Evolutionary conservation across 352 stramenopile genomes (phyloP), one percentile per base, ranked within the genome.

Genomic region (Pythium apleroticum): DNA sequence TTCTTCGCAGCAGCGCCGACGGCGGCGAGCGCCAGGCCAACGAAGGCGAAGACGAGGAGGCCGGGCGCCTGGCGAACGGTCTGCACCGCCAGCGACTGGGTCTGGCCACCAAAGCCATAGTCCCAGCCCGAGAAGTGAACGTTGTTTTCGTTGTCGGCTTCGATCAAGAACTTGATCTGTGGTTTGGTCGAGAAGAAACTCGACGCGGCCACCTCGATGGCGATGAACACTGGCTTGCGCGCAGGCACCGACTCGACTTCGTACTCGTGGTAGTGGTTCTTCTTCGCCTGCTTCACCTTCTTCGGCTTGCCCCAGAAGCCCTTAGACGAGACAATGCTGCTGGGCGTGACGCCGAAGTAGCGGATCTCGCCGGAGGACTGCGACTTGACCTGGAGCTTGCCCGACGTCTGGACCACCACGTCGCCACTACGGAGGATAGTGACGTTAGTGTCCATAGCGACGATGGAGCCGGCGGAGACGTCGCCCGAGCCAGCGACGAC

Each of bases 331-430:
- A n/a, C n/a, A n/a, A 83, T 75, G 17, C 63, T 61, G 46, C 71
- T 72, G 0, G 77, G 77, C 17, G 58, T 67, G 17, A 46, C 57
- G 15, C 68, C 68, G 20, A 78, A 69, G 50, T 83, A 86, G 20
- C 61, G 64, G 30, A 81, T 56, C 2, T 65, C 71, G 0, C 74
- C 74, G 68, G 75, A n/a, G 17, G 73, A 63, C 31, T 74, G 48
- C 8, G 72, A 33, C 15, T 48, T 70, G 0, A 70, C 59, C 27
- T 61, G 64, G 9, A 86, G 64, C 12, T 74, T 66, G 12, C 75
- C 61, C 15, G 60, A 78, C 4, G 72, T 71, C 67, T 83, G 72
- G 7, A 86, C 60, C 6, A 80, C 57, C 3, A 64, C 71, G 61
- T 76, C 52, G 11, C 77, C 77, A 41, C 60, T 68, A 37, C 77